Evolutionary conservation across 1,284 basidiomycete genomes (phyloP).

Genomic region (Cryptococcus amylolentus): DNA sequence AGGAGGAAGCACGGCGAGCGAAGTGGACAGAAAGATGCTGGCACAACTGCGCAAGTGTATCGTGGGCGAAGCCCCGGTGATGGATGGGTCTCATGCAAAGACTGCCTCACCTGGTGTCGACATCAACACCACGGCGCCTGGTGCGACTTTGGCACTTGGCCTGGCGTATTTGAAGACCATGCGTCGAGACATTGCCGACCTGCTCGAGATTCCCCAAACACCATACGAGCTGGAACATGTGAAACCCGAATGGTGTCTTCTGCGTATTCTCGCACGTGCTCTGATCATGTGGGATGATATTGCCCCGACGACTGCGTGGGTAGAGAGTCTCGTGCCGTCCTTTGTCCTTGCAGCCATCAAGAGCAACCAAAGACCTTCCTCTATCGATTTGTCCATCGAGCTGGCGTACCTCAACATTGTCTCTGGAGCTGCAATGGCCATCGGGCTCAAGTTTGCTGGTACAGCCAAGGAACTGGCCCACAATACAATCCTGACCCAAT

Average conservation of each 20-base stretch:
- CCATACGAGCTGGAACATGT: slow-evolving; percentile 73
- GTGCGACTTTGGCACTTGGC: slow-evolving; percentile 83
- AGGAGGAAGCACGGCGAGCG: slow-evolving; percentile 57
- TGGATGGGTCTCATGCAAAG: slow-evolving; percentile 9
- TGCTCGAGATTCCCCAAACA: slow-evolving; percentile 77
- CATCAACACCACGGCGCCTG: slow-evolving; percentile 80
- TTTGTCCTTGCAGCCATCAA: slow-evolving; percentile 62
- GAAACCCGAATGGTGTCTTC: slow-evolving; percentile 79
- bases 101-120: slow-evolving; percentile 55
- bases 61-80: slow-evolving; percentile 58
- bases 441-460: slow-evolving; percentile 90
- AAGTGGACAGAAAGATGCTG: slow-evolving; percentile 67
- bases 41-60: slow-evolving; percentile 65
- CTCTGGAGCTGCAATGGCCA: slow-evolving; percentile 83
- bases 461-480: slow-evolving; percentile 85
- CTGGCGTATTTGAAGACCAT: slow-evolving; percentile 87
- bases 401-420: slow-evolving; percentile 84
- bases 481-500: slow-evolving; percentile 71
- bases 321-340: slow-evolving; percentile 67
- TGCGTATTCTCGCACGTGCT: slow-evolving; percentile 71
- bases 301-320: slow-evolving; percentile 70
- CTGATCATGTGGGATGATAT: slow-evolving; percentile 88
- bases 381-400: slow-evolving; percentile 70
- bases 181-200: slow-evolving; percentile 75
- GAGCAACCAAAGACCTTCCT: slow-evolving; percentile 43